Evolutionary conservation across 1,139 yeast species (phyloP).

Genomic region (Hansenula sp.): DNA sequence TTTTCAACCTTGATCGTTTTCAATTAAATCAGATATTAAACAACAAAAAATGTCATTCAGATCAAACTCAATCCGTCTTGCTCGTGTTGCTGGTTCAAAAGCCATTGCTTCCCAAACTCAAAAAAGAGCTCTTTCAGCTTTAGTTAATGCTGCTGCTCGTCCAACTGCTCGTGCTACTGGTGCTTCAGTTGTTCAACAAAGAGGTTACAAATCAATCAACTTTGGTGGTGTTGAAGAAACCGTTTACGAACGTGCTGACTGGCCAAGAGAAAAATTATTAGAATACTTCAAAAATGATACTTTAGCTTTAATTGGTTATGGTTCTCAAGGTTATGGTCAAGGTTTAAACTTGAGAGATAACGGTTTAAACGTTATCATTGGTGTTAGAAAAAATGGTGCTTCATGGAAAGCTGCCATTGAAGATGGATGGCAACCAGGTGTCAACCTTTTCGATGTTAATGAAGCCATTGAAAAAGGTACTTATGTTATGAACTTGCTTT

Average conservation of each 20-base stretch:
- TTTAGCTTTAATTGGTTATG: conserved; percentile 96
- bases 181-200: conserved; percentile 24
- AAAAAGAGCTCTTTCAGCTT: conserved; percentile 64
- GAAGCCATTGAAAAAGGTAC: conserved; percentile 94
- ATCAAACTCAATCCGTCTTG: conserved; percentile 58
- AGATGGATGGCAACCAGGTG: conserved; percentile 99
- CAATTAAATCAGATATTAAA: too few relatives aligned
- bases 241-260: conserved; percentile 98
- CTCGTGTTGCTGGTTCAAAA: conserved; percentile 52
- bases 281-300: conserved; percentile 98
- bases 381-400: conserved; percentile 98
- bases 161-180: conserved; percentile 42
- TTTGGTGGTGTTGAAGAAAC: conserved; percentile 94
- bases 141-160: conserved; percentile 44
- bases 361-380: conserved; percentile 94
- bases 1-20: too few relatives aligned
- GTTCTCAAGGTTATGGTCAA: conserved; percentile 99
- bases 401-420: conserved; percentile 99
- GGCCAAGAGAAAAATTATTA: conserved; percentile 96
- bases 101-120: conserved; percentile 16
- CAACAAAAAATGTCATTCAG: conserved; percentile 49
- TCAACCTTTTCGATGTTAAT: conserved; percentile 89
- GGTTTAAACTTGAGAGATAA: conserved; percentile 99
- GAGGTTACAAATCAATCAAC: conserved; percentile 95
- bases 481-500: conserved; percentile 92